These are phyloP conservation scores for Petunia hybrid DNA, from an alignment of 305 asterid species.

Conservation along the genomic window DNA sequence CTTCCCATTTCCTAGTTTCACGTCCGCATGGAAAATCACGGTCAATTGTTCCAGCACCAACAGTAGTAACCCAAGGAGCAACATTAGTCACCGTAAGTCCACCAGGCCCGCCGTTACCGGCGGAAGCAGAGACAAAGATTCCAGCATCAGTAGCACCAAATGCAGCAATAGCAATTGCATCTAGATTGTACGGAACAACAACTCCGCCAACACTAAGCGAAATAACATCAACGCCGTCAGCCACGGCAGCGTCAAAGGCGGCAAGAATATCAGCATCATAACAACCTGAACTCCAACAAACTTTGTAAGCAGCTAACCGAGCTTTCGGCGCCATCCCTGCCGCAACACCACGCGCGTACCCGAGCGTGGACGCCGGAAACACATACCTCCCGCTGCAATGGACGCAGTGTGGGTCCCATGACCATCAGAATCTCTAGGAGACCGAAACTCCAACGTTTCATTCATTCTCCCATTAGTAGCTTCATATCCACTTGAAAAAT, in stretches of 20 bases:
- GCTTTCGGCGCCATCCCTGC: conserved; percentile 98
- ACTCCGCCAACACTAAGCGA: conserved; percentile 91
- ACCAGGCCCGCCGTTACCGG: conserved; percentile 94
- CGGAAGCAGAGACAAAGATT: conserved; percentile 83
- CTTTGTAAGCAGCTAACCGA: conserved; percentile 83
- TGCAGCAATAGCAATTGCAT: conserved; percentile 83
- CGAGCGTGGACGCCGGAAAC: conserved; percentile 77
- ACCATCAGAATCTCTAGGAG: conserved; percentile 90
- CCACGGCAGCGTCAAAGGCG: conserved; percentile 79
- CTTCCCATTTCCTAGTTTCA: conserved; percentile 76
- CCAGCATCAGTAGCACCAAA: conserved; percentile 78
- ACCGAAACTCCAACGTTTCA: conserved; percentile 69
- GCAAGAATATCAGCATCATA: conserved; percentile 91
- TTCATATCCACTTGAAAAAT: conserved; percentile 69
- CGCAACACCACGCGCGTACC: conserved; percentile 88
- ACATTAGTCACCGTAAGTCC: conserved; percentile 81
- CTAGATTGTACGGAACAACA: conserved; percentile 84
- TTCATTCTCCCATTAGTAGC: conserved; percentile 86
- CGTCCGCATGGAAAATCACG: conserved; percentile 89
- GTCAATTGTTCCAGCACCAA: conserved; percentile 86
- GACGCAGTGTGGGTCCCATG: conserved; percentile 99
- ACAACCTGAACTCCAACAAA: conserved; percentile 89
- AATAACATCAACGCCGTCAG: conserved; percentile 87
- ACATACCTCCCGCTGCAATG: conserved; percentile 88
- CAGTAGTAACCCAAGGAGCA: conserved; percentile 94